Percentiles rank a stretch among this genome's conserved stretches.
Evolutionary conservation across 2,329 filamentous ascomycete species (phyloP).

Genomic region (Sordariomycetes sp.): DNA sequence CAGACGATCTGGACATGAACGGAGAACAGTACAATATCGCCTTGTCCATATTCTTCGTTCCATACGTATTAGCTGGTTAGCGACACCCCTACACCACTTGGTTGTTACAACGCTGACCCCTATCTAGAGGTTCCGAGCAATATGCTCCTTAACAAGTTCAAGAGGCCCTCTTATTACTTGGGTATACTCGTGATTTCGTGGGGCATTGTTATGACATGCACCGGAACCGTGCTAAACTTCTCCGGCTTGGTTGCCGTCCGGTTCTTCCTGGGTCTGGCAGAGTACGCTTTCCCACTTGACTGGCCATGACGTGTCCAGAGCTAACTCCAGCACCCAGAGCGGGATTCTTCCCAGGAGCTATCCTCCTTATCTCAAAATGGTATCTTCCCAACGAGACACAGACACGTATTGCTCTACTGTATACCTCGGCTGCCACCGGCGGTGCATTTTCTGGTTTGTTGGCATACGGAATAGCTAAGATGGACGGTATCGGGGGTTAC

Average conservation of each 20-base stretch:
- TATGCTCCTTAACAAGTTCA: constrained; percentile 20
- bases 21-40: constrained; percentile 58
- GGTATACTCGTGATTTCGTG: constrained; percentile 28
- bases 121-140: constrained; percentile 50
- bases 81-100: background rate
- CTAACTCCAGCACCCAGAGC: background rate
- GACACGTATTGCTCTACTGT: constrained; percentile 88
- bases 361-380: constrained; percentile 77
- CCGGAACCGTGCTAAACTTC: constrained; percentile 70
- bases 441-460: constrained; percentile 80
- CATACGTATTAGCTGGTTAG: constrained; percentile 49
- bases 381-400: constrained; percentile 81
- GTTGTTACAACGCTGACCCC: constrained; percentile 11
- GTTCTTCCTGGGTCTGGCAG: constrained; percentile 73
- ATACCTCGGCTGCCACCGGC: constrained; percentile 66
- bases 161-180: constrained; percentile 28
- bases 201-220: constrained; percentile 62
- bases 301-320: constrained; percentile 1
- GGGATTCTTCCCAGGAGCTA: constrained; percentile 22
- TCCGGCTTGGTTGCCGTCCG: constrained; percentile 62
- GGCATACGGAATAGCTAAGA: constrained; percentile 78
- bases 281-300: constrained; percentile 38
- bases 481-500: constrained; percentile 59
- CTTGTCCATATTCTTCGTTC: constrained; percentile 70
- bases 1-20: constrained; percentile 46